Conservation (phyloP, 345 rosid genomes). For the Psidium friedrichsthalianum region DNA sequence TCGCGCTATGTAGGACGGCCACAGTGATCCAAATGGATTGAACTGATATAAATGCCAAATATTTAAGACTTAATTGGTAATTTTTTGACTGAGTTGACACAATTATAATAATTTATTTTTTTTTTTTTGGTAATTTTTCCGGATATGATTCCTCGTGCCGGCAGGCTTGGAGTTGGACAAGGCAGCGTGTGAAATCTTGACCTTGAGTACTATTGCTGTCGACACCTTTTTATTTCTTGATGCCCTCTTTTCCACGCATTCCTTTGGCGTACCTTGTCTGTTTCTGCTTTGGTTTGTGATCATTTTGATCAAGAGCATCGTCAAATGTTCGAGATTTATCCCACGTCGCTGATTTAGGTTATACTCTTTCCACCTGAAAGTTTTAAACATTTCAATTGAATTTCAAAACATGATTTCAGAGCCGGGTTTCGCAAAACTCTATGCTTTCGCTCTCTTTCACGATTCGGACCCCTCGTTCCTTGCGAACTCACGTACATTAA, state of each 20-base stretch:
- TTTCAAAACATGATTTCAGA: not conserved
- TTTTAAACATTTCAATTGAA: not conserved
- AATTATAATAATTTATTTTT: too few species aligned
- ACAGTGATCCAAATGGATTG: too few species aligned
- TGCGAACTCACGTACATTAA: too few species aligned
- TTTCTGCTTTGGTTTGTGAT: not conserved
- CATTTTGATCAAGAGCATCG: not conserved
- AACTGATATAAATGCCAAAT: too few species aligned
- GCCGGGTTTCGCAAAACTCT: rapidly evolving
- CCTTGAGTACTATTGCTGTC: not conserved
- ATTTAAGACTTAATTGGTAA: too few species aligned
- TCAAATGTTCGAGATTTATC: not conserved
- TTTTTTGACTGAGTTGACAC: too few species aligned
- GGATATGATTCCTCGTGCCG: too few species aligned
- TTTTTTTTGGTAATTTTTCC: too few species aligned
- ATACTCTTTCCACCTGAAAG: not conserved
- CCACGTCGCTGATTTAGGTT: not conserved
- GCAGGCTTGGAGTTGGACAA: not conserved
- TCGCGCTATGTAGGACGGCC: too few species aligned
- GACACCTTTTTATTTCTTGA: not conserved
- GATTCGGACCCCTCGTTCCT: not conserved
- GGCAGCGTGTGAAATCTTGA: not conserved
- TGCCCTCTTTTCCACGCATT: not conserved
- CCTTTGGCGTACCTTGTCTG: not conserved
- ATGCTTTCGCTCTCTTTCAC: not conserved